Conservation (phyloP, 2,329 filamentous ascomycete species). For the Botrytis cinerea region DNA sequence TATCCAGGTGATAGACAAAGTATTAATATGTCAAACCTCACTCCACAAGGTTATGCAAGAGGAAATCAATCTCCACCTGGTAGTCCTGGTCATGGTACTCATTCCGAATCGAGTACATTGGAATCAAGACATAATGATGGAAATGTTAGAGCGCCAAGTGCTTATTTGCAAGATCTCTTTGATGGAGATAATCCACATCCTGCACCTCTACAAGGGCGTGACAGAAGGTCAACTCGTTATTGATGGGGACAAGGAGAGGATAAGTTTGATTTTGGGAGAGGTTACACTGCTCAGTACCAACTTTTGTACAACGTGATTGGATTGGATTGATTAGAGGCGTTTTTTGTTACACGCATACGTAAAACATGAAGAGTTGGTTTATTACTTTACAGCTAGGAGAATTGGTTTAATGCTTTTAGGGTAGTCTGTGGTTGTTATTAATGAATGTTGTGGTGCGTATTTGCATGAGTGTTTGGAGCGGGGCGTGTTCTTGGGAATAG, state of each 20-base stretch:
- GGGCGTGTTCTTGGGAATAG: not conserved
- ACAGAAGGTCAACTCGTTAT: conserved; percentile 7
- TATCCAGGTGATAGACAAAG: conserved; percentile 44
- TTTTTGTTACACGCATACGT: conserved; percentile 9
- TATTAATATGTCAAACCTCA: conserved; percentile 62
- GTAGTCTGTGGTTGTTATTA: conserved; percentile 10
- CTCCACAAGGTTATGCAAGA: conserved; percentile 48
- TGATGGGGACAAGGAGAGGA: not conserved
- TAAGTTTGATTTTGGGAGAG: not conserved
- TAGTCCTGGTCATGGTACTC: conserved; percentile 51
- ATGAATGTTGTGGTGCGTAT: not conserved
- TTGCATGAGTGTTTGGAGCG: conserved; percentile 1
- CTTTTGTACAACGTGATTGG: conserved; percentile 11
- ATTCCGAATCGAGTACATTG: conserved; percentile 60
- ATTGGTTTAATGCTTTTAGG: not conserved
- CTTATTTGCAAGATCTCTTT: conserved; percentile 86
- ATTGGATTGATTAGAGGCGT: conserved; percentile 7
- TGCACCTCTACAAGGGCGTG: conserved; percentile 8
- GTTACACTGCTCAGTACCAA: not conserved
- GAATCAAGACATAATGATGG: conserved; percentile 60
- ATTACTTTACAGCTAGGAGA: not conserved
- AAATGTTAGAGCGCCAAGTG: conserved; percentile 75
- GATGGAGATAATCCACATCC: conserved; percentile 51
- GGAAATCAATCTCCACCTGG: conserved; percentile 57
- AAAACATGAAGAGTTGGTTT: conserved; percentile 11